Evolutionary conservation across 768 basidiomycete genomes (phyloP), one percentile per base, ranked within the genome.

Genomic region (Obba rivulosa): DNA sequence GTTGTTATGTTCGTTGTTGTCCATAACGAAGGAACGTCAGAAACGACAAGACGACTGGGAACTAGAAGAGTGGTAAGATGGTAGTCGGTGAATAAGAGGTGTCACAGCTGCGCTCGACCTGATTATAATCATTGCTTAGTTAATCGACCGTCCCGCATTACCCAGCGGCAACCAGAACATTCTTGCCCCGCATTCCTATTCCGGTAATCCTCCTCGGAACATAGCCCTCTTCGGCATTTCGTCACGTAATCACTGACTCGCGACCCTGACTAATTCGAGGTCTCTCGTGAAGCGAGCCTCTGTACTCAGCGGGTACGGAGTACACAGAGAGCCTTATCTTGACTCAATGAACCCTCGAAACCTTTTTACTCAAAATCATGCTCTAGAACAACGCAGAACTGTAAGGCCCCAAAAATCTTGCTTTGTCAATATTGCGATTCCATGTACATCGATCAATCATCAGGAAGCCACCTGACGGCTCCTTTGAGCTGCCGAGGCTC

Each of bases 1-100:
- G 49, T 50, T 37, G 31, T 28, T 37, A 18, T 51, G 43, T 25
- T 51, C 46, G 40, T 51, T 53, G 41, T 54, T 49, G 49, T 56
- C 53, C 58, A 59, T 59, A 49, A 41, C 23, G 46, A 34, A 49
- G 44, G 31, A 41, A 20, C 13, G 31, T 44, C 35, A 37, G 17
- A 34, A 34, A 37, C 21, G 38, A 24, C 18, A 21, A 50, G 25
- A 45, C 20, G 3, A 50, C 24, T 22, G 46, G 25, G 22, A 20
- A n/a, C 2, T 20, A 23, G 28, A 5, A 41, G 34, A 34, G 34
- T 23, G 44, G 17, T 50, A 47, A 46, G 49, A 31, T 46, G 51
- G 50, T 53, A 40, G 53, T 56, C 34, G 23, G 24, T 17, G 42
- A 18, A 31, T 4, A 52, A 57, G 55, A 52, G 25, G 41, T 46